Evolutionary conservation across 331 rosid genomes (phyloP).

Genomic region (Quercus phellos): DNA sequence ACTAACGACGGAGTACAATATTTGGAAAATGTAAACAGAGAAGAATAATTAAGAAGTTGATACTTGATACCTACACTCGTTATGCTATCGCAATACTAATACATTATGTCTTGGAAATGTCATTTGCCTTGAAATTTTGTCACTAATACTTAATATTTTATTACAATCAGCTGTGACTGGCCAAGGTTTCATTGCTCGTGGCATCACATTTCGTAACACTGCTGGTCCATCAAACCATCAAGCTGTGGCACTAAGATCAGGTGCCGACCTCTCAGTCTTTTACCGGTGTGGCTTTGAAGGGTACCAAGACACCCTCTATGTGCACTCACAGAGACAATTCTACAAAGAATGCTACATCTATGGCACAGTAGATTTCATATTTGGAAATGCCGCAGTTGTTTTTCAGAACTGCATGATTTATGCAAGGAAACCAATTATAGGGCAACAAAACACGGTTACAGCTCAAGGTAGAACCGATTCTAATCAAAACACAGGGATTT

Average conservation of each 20-base stretch:
- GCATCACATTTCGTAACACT: slow-evolving; percentile 56
- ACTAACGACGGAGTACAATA: too few relatives aligned
- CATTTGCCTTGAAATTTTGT: background rate
- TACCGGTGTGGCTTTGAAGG: slow-evolving; percentile 58
- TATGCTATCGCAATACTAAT: background rate
- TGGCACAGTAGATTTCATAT: slow-evolving; percentile 64
- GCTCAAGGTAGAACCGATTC: slow-evolving; percentile 63
- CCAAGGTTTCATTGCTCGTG: slow-evolving; percentile 56
- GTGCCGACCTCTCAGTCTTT: slow-evolving; percentile 53
- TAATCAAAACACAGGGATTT: slow-evolving; percentile 52
- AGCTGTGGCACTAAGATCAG: slow-evolving; percentile 63
- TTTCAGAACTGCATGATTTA: slow-evolving; percentile 52
- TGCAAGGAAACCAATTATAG: slow-evolving; percentile 41
- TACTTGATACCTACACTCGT: too few relatives aligned
- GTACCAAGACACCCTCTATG: slow-evolving; percentile 68
- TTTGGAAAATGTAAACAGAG: too few relatives aligned
- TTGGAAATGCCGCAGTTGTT: slow-evolving; percentile 55
- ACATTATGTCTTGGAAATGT: background rate
- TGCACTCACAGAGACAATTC: slow-evolving; percentile 59
- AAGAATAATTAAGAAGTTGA: too few relatives aligned
- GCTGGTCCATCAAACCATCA: slow-evolving; percentile 66
- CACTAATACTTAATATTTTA: background rate
- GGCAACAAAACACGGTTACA: slow-evolving; percentile 40
- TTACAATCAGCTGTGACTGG: slow-evolving; percentile 42
- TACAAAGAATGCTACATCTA: slow-evolving; percentile 57